Conservation (phyloP, 2,329 filamentous ascomycete species). For the Colletotrichum lentis region DNA sequence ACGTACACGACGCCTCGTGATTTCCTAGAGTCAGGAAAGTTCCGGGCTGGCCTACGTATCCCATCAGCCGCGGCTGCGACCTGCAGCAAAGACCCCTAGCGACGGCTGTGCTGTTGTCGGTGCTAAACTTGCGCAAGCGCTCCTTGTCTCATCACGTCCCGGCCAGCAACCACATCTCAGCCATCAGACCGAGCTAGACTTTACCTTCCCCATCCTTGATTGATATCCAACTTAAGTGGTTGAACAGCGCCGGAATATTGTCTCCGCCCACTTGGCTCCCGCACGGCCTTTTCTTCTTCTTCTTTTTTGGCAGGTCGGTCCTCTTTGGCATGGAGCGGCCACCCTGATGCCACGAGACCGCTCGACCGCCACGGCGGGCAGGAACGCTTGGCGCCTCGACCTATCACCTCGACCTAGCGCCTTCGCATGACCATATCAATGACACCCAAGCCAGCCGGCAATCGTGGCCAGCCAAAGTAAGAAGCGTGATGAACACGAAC, state of each 20-base stretch:
- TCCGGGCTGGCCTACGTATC: not conserved
- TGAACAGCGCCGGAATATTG: not conserved
- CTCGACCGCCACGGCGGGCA: not conserved
- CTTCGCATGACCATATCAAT: not conserved
- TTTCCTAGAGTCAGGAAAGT: too few relatives aligned
- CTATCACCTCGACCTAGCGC: slow-evolving; percentile 11
- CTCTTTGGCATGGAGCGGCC: slow-evolving; percentile 3
- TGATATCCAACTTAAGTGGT: slow-evolving; percentile 17
- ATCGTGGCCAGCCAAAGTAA: not conserved
- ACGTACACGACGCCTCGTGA: not conserved
- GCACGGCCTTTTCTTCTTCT: not conserved
- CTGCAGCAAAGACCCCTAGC: not conserved
- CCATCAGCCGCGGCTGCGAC: not conserved
- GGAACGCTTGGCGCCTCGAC: slow-evolving; percentile 2
- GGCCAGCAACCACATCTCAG: slow-evolving; percentile 24
- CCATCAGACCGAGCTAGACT: slow-evolving; percentile 6
- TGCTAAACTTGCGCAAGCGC: not conserved
- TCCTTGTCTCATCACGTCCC: slow-evolving; percentile 8
- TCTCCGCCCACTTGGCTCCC: not conserved
- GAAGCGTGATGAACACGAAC: not conserved
- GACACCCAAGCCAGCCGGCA: not conserved
- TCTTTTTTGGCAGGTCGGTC: not conserved
- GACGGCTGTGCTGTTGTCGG: not conserved
- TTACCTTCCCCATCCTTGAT: not conserved
- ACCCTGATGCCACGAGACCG: slow-evolving; percentile 11